These are phyloP conservation scores for Solanum stenotomum DNA, from an alignment of 257 asterid genomes.

Conservation along the genomic window DNA sequence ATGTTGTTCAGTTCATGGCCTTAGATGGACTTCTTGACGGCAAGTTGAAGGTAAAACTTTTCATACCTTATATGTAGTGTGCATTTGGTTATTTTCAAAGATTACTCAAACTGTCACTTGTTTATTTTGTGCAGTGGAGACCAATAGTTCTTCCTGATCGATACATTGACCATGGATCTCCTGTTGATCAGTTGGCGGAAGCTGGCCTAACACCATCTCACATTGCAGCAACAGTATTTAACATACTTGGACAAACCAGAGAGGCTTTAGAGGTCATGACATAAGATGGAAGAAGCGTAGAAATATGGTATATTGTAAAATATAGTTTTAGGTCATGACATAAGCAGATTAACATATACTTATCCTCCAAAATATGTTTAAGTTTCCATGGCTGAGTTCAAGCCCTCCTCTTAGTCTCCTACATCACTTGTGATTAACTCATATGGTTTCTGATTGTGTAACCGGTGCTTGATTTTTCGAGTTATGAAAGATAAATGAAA, in stretches of 20 bases:
- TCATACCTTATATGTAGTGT: background rate
- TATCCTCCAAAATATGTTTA: background rate
- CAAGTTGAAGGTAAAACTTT: constrained; percentile 52
- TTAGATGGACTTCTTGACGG: constrained; percentile 93
- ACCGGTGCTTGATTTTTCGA: too few relatives aligned
- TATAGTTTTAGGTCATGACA: constrained; percentile 10
- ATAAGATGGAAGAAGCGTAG: constrained; percentile 9
- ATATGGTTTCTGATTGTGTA: background rate
- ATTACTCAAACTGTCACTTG: background rate
- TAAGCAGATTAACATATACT: background rate
- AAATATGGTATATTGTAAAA: background rate
- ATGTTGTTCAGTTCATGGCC: constrained; percentile 92
- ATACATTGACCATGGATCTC: constrained; percentile 89
- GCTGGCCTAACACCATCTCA: constrained; percentile 83
- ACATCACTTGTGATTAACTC: background rate
- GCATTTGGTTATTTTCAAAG: background rate
- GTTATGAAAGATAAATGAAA: background rate
- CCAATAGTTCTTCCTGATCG: constrained; percentile 95
- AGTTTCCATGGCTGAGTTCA: background rate
- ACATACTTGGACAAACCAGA: constrained; percentile 75
- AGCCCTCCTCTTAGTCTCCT: background rate
- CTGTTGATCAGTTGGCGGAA: constrained; percentile 53
- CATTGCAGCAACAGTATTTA: constrained; percentile 80
- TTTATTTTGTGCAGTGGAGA: constrained; percentile 64
- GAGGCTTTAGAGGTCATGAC: constrained; percentile 84